These are phyloP conservation scores for Helotiales sp. DNA, from an alignment of 2,329 filamentous ascomycete genomes.

Conservation along the genomic window DNA sequence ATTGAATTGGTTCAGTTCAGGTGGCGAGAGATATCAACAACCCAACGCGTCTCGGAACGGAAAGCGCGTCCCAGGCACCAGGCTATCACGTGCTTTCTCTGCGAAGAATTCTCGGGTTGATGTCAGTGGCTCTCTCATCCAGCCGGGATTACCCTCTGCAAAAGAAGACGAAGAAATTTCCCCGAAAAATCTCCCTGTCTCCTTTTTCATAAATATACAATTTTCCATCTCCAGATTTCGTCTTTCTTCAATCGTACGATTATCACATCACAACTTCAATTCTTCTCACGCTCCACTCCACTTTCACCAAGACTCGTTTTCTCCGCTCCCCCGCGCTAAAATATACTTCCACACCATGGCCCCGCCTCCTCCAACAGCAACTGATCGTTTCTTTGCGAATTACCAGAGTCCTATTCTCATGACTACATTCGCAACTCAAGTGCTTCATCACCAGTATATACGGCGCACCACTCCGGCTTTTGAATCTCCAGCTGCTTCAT, in stretches of 20 bases:
- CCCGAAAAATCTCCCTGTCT: not conserved
- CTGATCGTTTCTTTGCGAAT: constrained; percentile 35
- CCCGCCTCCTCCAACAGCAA: constrained; percentile 28
- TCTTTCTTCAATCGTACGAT: not conserved
- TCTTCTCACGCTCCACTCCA: not conserved
- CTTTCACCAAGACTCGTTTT: constrained; percentile 5
- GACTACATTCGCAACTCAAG: constrained; percentile 32
- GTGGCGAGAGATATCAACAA: constrained; percentile 22
- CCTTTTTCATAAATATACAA: not conserved
- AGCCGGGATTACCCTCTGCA: not conserved
- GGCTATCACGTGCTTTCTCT: not conserved
- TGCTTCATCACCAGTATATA: constrained; percentile 37
- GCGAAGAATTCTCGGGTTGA: constrained; percentile 4
- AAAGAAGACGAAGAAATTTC: constrained; percentile 6
- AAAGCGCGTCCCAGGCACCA: constrained; percentile 14
- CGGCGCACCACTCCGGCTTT: constrained; percentile 24
- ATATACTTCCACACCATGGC: constrained; percentile 23
- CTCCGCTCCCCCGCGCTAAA: constrained; percentile 24
- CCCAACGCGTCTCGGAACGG: constrained; percentile 11
- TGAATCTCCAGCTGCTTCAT: constrained; percentile 17
- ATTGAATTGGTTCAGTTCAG: not conserved
- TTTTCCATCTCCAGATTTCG: not conserved
- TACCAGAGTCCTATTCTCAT: constrained; percentile 34
- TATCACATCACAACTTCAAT: not conserved
- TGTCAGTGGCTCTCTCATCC: not conserved